Evolutionary conservation across 179 eudicot genomes (phyloP).

Genomic region (Carnegiea gigantea): DNA sequence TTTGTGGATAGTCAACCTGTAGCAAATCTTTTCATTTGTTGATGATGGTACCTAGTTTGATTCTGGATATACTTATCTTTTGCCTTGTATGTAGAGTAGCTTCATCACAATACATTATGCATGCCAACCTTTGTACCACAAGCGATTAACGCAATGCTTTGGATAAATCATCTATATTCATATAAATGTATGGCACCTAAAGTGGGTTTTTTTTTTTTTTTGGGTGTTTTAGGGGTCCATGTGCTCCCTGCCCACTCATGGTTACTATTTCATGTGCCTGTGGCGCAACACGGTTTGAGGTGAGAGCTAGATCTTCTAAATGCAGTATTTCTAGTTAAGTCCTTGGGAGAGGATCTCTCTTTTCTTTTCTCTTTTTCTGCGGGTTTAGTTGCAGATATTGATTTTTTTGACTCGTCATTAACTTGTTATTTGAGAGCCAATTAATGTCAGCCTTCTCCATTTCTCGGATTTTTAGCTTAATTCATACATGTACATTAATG

Average conservation of each 20-base stretch:
- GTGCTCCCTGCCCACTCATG: slow-evolving; percentile 99
- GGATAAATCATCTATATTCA: not conserved
- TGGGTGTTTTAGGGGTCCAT: slow-evolving; percentile 72
- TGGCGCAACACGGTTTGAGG: slow-evolving; percentile 87
- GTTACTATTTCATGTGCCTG: slow-evolving; percentile 94
- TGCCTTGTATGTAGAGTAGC: not conserved
- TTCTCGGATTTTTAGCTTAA: not conserved
- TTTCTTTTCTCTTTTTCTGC: not conserved
- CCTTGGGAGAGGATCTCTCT: not conserved
- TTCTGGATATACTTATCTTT: not conserved
- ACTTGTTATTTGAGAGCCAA: not conserved
- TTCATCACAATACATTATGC: not conserved
- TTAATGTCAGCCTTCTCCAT: not conserved
- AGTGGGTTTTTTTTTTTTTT: slow-evolving; percentile 7
- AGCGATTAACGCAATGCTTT: not conserved
- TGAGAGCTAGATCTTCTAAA: slow-evolving; percentile 31
- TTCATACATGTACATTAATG: not conserved
- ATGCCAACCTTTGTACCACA: not conserved
- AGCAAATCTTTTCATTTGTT: no score
- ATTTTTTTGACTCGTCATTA: not conserved
- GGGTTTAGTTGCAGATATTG: not conserved
- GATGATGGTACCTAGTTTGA: not conserved
- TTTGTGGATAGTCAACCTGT: no score
- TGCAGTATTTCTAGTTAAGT: not conserved
- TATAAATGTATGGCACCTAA: not conserved